phyloP scores from a whole-genome alignment of 73 alveolate species.

The Paramecium sonneborni region DNA sequence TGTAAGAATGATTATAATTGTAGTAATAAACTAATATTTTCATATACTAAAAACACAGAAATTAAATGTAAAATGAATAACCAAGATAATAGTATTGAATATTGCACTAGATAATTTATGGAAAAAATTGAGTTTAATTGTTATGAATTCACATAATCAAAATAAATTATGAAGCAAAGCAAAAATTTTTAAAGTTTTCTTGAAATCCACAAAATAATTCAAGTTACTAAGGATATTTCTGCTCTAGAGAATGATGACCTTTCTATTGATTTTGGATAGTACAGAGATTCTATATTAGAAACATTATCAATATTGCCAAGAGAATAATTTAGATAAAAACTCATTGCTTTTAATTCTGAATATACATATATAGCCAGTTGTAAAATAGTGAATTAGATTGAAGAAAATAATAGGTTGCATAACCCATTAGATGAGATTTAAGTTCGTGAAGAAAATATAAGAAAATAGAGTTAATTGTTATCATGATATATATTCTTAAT shows the following conservation, averaged over 20 bases:
- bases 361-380: background rate
- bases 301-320: slow-evolving; percentile 85
- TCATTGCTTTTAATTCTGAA: slow-evolving; percentile 59
- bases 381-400: background rate
- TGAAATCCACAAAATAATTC: background rate
- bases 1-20: background rate
- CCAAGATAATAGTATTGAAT: background rate
- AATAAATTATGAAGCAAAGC: background rate
- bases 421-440: background rate
- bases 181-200: background rate
- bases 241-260: background rate
- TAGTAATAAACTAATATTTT: background rate
- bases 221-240: background rate
- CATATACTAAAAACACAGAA: background rate
- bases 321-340: slow-evolving; percentile 87
- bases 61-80: background rate
- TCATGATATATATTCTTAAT: slow-evolving; percentile 14
- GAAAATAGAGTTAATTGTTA: background rate
- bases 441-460: background rate
- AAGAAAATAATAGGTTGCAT: background rate
- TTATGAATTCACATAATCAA: background rate
- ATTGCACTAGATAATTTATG: background rate
- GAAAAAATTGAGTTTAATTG: background rate
- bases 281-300: background rate
- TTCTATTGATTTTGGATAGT: background rate